These are phyloP conservation scores for Eudorina sp. DNA, from an alignment of 139 green algal genomes.

Conservation along the genomic window DNA sequence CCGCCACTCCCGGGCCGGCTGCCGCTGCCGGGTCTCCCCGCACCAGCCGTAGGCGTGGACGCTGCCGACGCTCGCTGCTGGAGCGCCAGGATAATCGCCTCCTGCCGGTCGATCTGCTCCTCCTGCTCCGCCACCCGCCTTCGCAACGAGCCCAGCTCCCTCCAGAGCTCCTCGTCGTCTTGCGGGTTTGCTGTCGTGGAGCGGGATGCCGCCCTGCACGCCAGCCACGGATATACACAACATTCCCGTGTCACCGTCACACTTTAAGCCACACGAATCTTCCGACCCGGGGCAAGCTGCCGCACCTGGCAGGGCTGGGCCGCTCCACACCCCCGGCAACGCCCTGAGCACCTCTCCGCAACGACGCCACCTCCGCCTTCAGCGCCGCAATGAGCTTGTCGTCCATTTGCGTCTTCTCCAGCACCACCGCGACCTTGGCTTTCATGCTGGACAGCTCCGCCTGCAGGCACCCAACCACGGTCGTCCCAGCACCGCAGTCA, in stretches of 20 bases:
- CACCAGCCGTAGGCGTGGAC: constrained; percentile 3
- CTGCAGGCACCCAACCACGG: neutral
- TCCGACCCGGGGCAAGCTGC: too few relatives aligned
- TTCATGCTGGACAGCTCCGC: constrained; percentile 60
- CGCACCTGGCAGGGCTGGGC: neutral
- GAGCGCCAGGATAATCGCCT: constrained; percentile 60
- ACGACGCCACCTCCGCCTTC: constrained; percentile 44
- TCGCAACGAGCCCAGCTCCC: constrained; percentile 50
- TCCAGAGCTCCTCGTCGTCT: constrained; percentile 58
- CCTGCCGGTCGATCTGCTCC: constrained; percentile 57
- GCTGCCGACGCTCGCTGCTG: constrained; percentile 42
- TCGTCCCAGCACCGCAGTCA: too few relatives aligned
- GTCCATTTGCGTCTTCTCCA: constrained; percentile 78
- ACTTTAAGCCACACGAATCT: too few relatives aligned
- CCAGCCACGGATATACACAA: too few relatives aligned
- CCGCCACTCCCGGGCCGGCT: constrained; percentile 3
- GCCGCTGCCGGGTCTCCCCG: neutral
- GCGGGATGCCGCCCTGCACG: neutral
- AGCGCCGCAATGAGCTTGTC: constrained; percentile 76
- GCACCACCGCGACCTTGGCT: constrained; percentile 70
- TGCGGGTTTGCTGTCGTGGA: neutral
- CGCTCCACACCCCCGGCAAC: neutral
- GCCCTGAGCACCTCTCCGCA: neutral
- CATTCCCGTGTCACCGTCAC: too few relatives aligned
- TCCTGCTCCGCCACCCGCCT: constrained; percentile 48